Evolutionary conservation across 352 stramenopile species (phyloP).

Genomic region (Pythium aquatile): DNA sequence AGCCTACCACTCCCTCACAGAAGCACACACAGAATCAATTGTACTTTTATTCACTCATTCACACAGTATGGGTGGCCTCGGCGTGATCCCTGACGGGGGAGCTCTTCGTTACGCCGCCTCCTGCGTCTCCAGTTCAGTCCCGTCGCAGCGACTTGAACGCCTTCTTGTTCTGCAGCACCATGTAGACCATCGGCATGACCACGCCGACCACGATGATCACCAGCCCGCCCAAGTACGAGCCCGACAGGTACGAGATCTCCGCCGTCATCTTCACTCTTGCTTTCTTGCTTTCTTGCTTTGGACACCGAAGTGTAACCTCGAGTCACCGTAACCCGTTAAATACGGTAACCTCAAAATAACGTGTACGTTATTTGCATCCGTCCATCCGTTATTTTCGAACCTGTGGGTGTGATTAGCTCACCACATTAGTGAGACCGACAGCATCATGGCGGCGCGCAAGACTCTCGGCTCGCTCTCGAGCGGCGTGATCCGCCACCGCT

Average conservation of each 20-base stretch:
- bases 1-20: slow-evolving; percentile 2
- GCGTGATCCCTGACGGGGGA: background rate
- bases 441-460: slow-evolving; percentile 5
- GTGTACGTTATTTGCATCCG: slow-evolving; percentile 4
- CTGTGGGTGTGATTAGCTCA: slow-evolving; percentile 18
- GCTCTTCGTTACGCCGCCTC: background rate
- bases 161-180: slow-evolving; percentile 88
- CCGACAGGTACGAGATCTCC: slow-evolving; percentile 68
- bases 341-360: slow-evolving; percentile 1
- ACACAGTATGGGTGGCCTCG: background rate
- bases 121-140: slow-evolving; percentile 33
- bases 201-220: slow-evolving; percentile 68
- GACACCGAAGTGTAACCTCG: background rate
- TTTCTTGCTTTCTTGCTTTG: background rate
- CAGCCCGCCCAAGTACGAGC: slow-evolving; percentile 66
- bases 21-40: background rate
- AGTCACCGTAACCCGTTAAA: background rate
- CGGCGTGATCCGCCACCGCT: slow-evolving; percentile 16
- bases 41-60: slow-evolving; percentile 11
- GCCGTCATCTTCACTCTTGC: slow-evolving; percentile 19
- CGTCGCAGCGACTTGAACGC: slow-evolving; percentile 79
- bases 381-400: slow-evolving; percentile 6
- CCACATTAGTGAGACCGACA: background rate
- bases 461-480: slow-evolving; percentile 7
- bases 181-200: slow-evolving; percentile 78